Percentiles rank a stretch among this genome's conserved stretches.
Conservation (phyloP, 164 flowering plant genomes). For the Vitis amurensis region DNA sequence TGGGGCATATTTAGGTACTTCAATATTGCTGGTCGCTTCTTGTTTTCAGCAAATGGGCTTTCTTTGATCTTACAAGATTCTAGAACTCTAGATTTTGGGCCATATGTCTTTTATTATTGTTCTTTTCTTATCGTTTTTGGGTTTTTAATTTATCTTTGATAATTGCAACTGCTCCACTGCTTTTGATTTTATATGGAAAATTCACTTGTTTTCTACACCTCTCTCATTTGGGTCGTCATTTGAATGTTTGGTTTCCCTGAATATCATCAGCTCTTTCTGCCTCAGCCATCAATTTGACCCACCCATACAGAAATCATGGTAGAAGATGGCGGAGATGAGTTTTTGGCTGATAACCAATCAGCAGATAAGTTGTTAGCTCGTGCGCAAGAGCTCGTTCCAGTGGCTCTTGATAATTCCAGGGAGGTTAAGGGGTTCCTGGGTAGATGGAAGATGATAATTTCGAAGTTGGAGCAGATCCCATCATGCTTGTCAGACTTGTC, state of each 20-base stretch:
- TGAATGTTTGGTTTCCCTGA: conserved; percentile 15
- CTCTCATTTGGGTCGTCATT: conserved; percentile 11
- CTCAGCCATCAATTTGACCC: conserved; percentile 10
- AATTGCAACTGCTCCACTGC: conserved; percentile 58
- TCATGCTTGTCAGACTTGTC: conserved; percentile 74
- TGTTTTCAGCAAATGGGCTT: conserved; percentile 25
- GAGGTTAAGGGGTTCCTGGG: conserved; percentile 68
- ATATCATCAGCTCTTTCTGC: conserved; percentile 9
- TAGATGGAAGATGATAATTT: conserved; percentile 80
- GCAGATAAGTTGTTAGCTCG: conserved; percentile 59
- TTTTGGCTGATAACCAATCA: conserved; percentile 25
- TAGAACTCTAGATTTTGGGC: conserved; percentile 26
- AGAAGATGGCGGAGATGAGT: conserved; percentile 41
- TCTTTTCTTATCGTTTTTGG: conserved; percentile 1
- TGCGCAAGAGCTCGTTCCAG: conserved; percentile 69
- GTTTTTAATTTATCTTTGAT: conserved; percentile 19
- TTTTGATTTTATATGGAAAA: conserved; percentile 12
- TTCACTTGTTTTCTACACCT: conserved; percentile 5
- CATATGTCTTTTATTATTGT: conserved; percentile 4
- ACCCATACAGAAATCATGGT: conserved; percentile 42
- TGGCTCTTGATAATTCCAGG: conserved; percentile 54
- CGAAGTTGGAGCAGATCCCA: conserved; percentile 74
- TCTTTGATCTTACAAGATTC: conserved; percentile 57
- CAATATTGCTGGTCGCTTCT: conserved; percentile 24
- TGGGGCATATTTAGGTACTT: conserved; percentile 27